Conservation (phyloP, 176 grass and related monocot species). For the Pontederia paniculata region DNA sequence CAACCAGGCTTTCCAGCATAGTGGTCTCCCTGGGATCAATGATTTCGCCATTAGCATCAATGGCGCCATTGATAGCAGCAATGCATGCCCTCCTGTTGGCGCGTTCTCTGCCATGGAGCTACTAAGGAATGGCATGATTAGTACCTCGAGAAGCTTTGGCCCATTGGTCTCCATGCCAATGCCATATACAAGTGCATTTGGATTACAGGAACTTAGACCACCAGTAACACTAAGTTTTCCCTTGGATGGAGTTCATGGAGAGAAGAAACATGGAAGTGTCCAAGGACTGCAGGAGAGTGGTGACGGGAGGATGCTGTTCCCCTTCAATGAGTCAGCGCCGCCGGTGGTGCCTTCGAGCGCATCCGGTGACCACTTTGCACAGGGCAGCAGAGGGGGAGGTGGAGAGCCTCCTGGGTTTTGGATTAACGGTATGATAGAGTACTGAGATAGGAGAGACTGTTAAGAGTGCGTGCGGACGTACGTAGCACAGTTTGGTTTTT, state of each 20-base stretch:
- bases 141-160: background rate
- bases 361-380: background rate
- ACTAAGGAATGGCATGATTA: slow-evolving; percentile 48
- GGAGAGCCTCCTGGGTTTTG: slow-evolving; percentile 4
- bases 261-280: slow-evolving; percentile 21
- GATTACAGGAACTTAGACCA: slow-evolving; percentile 38
- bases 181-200: slow-evolving; percentile 56
- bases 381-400: slow-evolving; percentile 17
- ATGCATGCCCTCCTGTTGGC: slow-evolving; percentile 21
- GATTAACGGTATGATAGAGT: slow-evolving; percentile 1
- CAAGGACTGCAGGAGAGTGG: slow-evolving; percentile 40
- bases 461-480: too few relatives aligned
- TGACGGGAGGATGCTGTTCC: slow-evolving; percentile 45
- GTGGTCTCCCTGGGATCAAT: slow-evolving; percentile 34
- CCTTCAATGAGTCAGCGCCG: slow-evolving; percentile 70
- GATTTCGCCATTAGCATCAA: slow-evolving; percentile 33
- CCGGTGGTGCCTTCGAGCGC: slow-evolving; percentile 22
- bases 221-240: slow-evolving; percentile 48
- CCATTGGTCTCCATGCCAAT: slow-evolving; percentile 40
- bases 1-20: slow-evolving; percentile 68
- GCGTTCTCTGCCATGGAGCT: slow-evolving; percentile 86
- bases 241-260: slow-evolving; percentile 28
- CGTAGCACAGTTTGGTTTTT: too few relatives aligned
- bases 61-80: slow-evolving; percentile 11
- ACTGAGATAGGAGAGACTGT: background rate